Percentiles rank a stretch among this genome's conserved stretches.
Conservation (phyloP, 2,329 filamentous ascomycete genomes). For the Blumeria hordei region DNA sequence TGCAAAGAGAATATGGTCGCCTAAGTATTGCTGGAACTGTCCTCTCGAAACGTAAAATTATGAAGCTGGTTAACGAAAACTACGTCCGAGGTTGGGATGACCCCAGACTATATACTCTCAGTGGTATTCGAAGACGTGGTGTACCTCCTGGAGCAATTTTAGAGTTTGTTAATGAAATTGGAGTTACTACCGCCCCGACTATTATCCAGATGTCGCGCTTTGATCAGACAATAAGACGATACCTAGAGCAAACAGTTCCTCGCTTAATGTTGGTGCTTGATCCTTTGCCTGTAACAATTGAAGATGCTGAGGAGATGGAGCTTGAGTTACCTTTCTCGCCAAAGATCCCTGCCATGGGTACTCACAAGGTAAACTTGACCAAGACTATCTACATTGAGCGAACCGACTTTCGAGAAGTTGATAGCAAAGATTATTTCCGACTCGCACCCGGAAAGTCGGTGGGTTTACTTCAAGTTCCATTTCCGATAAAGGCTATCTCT, state of each 20-base stretch:
- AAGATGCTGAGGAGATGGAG: constrained; percentile 48
- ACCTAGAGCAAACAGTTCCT: constrained; percentile 71
- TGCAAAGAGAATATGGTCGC: constrained; percentile 72
- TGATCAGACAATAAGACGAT: constrained; percentile 62
- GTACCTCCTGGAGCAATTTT: constrained; percentile 74
- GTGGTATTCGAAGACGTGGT: constrained; percentile 60
- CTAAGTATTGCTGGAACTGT: constrained; percentile 67
- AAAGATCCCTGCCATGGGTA: constrained; percentile 47
- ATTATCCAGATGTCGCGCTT: constrained; percentile 65
- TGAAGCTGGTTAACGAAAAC: constrained; percentile 53
- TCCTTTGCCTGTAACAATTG: constrained; percentile 59
- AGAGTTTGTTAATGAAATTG: constrained; percentile 74
- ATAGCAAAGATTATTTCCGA: constrained; percentile 52
- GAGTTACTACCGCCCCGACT: constrained; percentile 60
- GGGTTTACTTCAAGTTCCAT: constrained; percentile 45
- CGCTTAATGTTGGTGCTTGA: constrained; percentile 77
- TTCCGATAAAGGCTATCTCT: constrained; percentile 41
- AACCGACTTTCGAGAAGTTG: constrained; percentile 50
- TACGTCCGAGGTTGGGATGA: constrained; percentile 78
- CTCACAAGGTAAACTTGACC: constrained; percentile 38
- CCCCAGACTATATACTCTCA: constrained; percentile 69
- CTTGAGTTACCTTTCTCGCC: constrained; percentile 57
- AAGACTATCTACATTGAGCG: constrained; percentile 68
- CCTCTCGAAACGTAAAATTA: constrained; percentile 65
- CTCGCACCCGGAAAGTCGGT: constrained; percentile 52